These are phyloP conservation scores for apple (Malus domestica) DNA, from an alignment of 306 rosid species.

Conservation along the genomic window DNA sequence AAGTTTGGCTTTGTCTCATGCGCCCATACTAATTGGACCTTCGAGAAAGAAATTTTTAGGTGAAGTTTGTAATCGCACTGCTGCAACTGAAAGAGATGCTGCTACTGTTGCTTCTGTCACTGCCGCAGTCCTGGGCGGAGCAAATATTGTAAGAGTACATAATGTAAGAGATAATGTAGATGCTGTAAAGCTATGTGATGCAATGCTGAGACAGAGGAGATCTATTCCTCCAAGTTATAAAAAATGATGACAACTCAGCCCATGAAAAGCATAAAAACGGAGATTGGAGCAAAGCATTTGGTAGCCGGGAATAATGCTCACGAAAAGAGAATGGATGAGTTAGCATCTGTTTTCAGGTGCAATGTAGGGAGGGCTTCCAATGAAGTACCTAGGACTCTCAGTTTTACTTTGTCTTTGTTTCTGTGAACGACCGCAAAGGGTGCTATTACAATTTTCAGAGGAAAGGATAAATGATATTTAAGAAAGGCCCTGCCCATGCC, in stretches of 20 bases:
- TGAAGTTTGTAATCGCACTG: conserved; percentile 46
- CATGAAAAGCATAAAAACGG: neutral
- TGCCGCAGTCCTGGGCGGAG: conserved; percentile 59
- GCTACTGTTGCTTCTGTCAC: conserved; percentile 77
- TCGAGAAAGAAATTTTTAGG: conserved; percentile 82
- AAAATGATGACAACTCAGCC: neutral
- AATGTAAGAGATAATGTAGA: conserved; percentile 71
- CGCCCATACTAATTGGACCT: conserved; percentile 76
- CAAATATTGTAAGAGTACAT: conserved; percentile 83
- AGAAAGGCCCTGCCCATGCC: too few species aligned
- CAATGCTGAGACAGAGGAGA: conserved; percentile 43
- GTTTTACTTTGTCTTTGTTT: neutral
- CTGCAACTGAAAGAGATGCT: conserved; percentile 62
- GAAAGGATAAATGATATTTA: neutral
- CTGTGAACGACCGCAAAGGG: neutral
- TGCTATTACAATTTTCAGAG: neutral
- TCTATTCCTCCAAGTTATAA: neutral
- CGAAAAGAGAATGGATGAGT: neutral
- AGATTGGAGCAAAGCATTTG: neutral
- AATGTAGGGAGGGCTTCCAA: neutral
- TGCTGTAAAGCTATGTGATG: conserved; percentile 74
- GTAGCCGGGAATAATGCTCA: neutral
- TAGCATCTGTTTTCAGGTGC: neutral
- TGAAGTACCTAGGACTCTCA: neutral
- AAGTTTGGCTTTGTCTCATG: conserved; percentile 66